phyloP scores from a whole-genome alignment of 352 stramenopile genomes.

The Phytopythium ostracodes region DNA sequence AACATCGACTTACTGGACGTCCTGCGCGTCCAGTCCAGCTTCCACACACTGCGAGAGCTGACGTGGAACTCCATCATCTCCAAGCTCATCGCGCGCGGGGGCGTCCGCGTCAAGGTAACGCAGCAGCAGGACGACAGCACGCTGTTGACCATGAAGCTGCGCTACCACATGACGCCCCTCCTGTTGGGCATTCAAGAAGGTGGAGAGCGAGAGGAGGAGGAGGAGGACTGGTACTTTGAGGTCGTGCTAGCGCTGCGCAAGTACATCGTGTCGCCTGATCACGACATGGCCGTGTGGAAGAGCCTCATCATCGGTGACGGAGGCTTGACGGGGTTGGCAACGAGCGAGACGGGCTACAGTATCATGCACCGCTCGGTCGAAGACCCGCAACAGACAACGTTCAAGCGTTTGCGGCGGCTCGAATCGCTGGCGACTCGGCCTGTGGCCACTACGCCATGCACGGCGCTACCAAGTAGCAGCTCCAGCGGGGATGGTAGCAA shows the following conservation, averaged over 20 bases:
- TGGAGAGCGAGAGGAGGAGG: background rate
- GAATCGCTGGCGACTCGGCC: background rate
- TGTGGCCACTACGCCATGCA: background rate
- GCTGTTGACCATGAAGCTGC: background rate
- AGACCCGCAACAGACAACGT: background rate
- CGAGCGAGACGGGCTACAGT: conserved; percentile 2
- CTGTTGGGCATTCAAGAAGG: background rate
- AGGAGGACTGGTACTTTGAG: conserved; percentile 1
- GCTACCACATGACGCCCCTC: background rate
- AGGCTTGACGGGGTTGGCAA: background rate
- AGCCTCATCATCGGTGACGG: background rate
- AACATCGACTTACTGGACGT: conserved; percentile 1
- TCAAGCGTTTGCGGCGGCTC: conserved; percentile 1
- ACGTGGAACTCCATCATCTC: conserved; percentile 1
- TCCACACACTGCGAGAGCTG: background rate
- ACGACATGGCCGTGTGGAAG: conserved; percentile 1
- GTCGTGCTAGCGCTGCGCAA: background rate
- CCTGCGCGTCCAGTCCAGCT: background rate
- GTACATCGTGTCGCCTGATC: conserved; percentile 2
- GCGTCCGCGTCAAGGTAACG: background rate
- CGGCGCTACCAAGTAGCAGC: background rate
- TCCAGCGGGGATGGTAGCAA: no score
- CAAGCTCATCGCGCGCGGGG: background rate
- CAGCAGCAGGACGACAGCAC: background rate
- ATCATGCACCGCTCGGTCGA: background rate